Base-by-base conservation (phyloP, 2,329 filamentous ascomycete genomes). In the Ophiocordyceps unilateralis region DNA sequence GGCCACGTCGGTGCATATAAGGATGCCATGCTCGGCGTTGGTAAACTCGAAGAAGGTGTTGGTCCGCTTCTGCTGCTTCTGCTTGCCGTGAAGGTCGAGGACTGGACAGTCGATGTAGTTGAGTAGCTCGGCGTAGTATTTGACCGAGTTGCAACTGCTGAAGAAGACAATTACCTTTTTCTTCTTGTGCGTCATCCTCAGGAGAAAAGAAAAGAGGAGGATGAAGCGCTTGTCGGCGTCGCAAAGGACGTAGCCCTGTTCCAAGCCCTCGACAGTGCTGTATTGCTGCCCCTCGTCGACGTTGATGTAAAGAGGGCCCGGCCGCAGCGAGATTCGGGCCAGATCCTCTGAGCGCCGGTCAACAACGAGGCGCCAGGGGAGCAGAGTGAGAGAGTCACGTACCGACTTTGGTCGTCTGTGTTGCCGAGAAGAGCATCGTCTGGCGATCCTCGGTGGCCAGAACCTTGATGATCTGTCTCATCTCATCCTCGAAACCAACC, bases 101-200 rank as follows among this genome's bases (percentile, higher is more conserved):
- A 93, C 84, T 5, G 83, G 87, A 36, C 95, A 73, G 61, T 96
- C 91, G 55, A 96, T 95, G 66, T 94, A 96, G 67, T 96, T 96
- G 51, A 98, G 77, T 23, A 98, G 76, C 61, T 96, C 88, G 22
- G 84, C 78, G 63, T 94, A 87, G 65, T 96, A 98, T 61, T 93
- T 93, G 55, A 96, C 89, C 51, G 83, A 93, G 56, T 86, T 86
- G 61, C 87, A 93, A 56, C 80, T 87, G 52, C 80, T 86, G 65
- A 95, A 87, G 69, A 96, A 96, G 47, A 96, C 88, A 58, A 96
- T 94, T 48, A 94, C 83, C 73, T 96, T 96, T 63, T 95, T 95
- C 71, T 88, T 89, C 44, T 83, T 70, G 64, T 93, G 86, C 48
- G 57, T 51, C 56, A 59, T 64, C 52, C 83, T 78, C 66, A 93